These are phyloP conservation scores for Cenococcum geophilum DNA, from an alignment of 495 filamentous ascomycete species.

Conservation along the genomic window DNA sequence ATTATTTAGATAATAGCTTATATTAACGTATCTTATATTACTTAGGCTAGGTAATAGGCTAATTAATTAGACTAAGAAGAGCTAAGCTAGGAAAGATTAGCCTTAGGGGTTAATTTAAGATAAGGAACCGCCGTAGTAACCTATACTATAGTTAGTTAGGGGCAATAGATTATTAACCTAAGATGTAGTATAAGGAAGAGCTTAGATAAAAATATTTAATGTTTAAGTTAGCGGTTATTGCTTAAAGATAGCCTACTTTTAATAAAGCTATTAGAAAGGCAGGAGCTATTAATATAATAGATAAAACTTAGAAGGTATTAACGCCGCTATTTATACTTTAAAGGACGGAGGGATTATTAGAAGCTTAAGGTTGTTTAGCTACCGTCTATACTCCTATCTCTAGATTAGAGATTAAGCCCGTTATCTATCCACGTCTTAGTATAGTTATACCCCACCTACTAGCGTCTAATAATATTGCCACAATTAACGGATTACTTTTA, in stretches of 20 bases:
- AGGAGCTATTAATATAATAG: conserved; percentile 24
- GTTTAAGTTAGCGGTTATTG: conserved; percentile 23
- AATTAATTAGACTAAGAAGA: conserved; percentile 17
- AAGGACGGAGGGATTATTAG: conserved; percentile 1
- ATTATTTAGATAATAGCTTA: conserved; percentile 25
- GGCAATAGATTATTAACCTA: conserved; percentile 1
- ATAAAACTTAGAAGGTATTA: conserved; percentile 10
- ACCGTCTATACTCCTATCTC: conserved; percentile 9
- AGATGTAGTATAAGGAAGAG: conserved; percentile 19
- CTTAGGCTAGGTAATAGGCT: background rate
- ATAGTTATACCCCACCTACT: conserved; percentile 29
- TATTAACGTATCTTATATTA: conserved; percentile 27
- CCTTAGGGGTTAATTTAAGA: conserved; percentile 22
- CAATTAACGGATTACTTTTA: conserved; percentile 28
- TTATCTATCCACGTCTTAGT: conserved; percentile 24
- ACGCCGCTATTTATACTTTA: conserved; percentile 33
- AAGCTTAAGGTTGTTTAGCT: conserved; percentile 16
- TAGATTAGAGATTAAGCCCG: conserved; percentile 26
- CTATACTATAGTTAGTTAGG: conserved; percentile 25
- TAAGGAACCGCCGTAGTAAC: conserved; percentile 12
- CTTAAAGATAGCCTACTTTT: conserved; percentile 14
- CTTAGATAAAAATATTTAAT: conserved; percentile 18
- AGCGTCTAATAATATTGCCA: conserved; percentile 33
- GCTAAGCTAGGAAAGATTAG: conserved; percentile 20
- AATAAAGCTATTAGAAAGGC: conserved; percentile 12